Conservation (phyloP, 208 protist genomes). For the Trypanosoma rangeli region DNA sequence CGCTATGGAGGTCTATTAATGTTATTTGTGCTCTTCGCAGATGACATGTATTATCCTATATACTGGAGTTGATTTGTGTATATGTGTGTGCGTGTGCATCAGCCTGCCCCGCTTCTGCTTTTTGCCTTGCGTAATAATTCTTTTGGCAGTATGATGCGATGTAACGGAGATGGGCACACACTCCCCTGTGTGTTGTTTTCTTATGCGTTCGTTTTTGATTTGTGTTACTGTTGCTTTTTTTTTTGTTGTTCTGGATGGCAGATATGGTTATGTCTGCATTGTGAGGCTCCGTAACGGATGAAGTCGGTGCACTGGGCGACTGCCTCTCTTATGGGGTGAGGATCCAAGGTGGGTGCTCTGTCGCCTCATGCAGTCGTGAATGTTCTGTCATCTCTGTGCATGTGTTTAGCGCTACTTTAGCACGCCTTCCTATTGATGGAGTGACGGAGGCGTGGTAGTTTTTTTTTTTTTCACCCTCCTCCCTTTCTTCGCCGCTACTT, state of each 20-base stretch:
- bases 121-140: background rate
- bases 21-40: background rate
- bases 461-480: too few relatives aligned
- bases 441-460: background rate
- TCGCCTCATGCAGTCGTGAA: background rate
- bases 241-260: too few relatives aligned
- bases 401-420: background rate
- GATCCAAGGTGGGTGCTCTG: background rate
- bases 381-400: constrained; percentile 9
- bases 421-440: background rate
- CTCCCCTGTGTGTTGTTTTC: background rate
- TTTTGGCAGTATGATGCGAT: too few relatives aligned
- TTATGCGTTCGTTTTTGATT: background rate
- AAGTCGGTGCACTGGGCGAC: background rate
- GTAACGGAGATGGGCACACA: background rate
- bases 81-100: too few relatives aligned
- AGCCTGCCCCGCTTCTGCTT: background rate
- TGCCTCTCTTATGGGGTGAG: too few relatives aligned
- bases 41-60: background rate
- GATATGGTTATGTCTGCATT: too few relatives aligned
- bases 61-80: background rate
- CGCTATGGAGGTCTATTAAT: background rate
- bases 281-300: background rate
- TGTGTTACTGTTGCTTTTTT: background rate
- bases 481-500: background rate